Percentiles rank a stretch among this genome's conserved stretches.
phyloP scores from a whole-genome alignment of 129 eudicot genomes.

The Dittrichia graveolens region DNA sequence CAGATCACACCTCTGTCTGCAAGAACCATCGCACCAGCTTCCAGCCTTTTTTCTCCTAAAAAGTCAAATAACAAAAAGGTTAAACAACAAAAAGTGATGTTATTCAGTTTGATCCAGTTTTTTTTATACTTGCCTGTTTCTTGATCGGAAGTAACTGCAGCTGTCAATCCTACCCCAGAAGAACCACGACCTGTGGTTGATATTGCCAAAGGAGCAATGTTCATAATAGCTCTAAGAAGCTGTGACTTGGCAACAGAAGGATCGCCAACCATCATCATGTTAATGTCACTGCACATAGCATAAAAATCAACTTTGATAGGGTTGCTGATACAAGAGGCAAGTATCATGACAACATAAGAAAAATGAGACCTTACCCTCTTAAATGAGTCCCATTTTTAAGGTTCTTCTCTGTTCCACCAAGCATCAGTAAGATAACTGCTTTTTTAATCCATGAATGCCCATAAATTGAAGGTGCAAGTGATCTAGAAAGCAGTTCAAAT shows the following conservation, averaged over 20 bases:
- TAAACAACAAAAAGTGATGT: constrained; percentile 5
- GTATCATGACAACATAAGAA: not conserved
- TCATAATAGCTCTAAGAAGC: constrained; percentile 96
- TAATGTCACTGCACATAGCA: constrained; percentile 68
- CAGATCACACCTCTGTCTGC: constrained; percentile 99
- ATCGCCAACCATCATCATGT: constrained; percentile 99
- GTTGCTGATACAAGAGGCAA: not conserved
- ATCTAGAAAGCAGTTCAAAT: constrained; percentile 82
- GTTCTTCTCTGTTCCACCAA: constrained; percentile 95
- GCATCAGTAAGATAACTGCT: constrained; percentile 89
- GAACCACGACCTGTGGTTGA: constrained; percentile 99
- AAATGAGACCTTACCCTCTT: constrained; percentile 62
- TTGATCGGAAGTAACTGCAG: constrained; percentile 98
- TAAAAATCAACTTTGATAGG: not conserved
- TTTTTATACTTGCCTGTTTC: constrained; percentile 72
- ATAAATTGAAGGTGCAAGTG: constrained; percentile 96
- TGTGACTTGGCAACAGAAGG: constrained; percentile 99
- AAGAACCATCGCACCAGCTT: constrained; percentile 99
- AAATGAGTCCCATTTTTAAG: constrained; percentile 94
- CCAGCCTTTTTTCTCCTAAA: constrained; percentile 94
- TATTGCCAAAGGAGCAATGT: constrained; percentile 95
- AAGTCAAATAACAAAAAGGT: not conserved
- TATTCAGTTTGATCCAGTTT: not conserved
- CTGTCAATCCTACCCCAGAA: constrained; percentile 98
- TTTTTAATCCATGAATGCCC: constrained; percentile 98